These are phyloP conservation scores for Apiospora phragmitis DNA, from an alignment of 2,329 filamentous ascomycete genomes.

Conservation along the genomic window DNA sequence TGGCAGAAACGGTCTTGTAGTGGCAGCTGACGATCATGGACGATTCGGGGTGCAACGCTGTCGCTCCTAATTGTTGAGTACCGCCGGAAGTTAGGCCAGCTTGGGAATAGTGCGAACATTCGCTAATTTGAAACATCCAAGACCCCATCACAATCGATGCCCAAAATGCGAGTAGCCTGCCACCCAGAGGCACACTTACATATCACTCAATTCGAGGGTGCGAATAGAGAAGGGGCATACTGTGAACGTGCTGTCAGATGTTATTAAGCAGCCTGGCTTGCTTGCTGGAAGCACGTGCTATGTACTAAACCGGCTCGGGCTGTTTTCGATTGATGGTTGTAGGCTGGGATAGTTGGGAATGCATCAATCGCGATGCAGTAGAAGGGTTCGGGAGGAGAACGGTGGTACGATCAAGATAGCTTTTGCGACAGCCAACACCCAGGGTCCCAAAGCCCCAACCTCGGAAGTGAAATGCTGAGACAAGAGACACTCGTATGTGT, in stretches of 20 bases:
- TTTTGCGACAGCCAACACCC: background rate
- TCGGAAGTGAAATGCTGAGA: background rate
- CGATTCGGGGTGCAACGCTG: background rate
- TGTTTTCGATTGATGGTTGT: background rate
- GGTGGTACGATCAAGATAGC: background rate
- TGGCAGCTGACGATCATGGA: constrained; percentile 5
- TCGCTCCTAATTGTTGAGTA: constrained; percentile 6
- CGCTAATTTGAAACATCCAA: constrained; percentile 32
- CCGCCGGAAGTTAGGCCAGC: constrained; percentile 1
- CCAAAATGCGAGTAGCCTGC: constrained; percentile 20
- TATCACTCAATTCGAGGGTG: background rate
- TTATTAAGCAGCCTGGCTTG: background rate
- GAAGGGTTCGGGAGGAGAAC: background rate
- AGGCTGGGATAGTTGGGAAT: background rate
- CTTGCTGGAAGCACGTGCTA: background rate
- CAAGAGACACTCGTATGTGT: background rate
- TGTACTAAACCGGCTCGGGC: background rate
- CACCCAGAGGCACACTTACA: background rate
- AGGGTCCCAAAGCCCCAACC: background rate
- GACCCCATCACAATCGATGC: constrained; percentile 29
- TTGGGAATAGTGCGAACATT: constrained; percentile 24
- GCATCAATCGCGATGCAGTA: background rate
- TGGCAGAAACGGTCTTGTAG: constrained; percentile 3
- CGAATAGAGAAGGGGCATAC: background rate
- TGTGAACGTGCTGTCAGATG: background rate